Evolutionary conservation across 23 red algal genomes (phyloP), one percentile per base, ranked within the genome.

Genomic region (Pyropia haitanensis): DNA sequence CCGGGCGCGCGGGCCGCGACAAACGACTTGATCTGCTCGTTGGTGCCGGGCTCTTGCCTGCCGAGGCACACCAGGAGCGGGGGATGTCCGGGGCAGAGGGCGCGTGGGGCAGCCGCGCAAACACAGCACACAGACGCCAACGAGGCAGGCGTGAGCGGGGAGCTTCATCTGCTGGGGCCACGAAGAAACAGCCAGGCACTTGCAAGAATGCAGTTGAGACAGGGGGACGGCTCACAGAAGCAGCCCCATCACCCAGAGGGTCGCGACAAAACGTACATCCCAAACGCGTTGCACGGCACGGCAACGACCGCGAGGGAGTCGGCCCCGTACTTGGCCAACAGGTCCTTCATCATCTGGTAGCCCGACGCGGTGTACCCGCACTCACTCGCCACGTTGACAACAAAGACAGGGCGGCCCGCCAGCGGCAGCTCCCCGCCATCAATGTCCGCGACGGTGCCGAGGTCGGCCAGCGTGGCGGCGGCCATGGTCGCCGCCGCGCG

Each of bases 1-100:
- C 52, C 50, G 31, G 57, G 18, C 15, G 61, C 55, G 5, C 66
- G 60, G 33, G 52, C 49, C 21, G 56, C 34, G 22, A 68, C 84
- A 56, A 89, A 89, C 15, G 54, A 23, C 68, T 89, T 89, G 84
- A 89, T 89, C 60, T 89, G 58, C 17, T 73, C 84, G 7, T 72
- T 15, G 0, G 64, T 64, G 27, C 75, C 84, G 31, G 50, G 70
- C 61, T 89, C 84, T 65, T 74, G 75, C 18, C 34, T 58, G 13
- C 39, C 39, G 1, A 12, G 39, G 10, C 39, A 46, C 2, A 46
- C 39, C 39, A 46, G 5, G 1, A 7, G 13, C 39, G 10, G 39
- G 8, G 39, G 13, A 3, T 3, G 2, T 2, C 30, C 30, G 5
- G 5, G 30, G 30, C 2, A 3, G 5, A 5, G 5, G 30, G 30